Percentiles rank a stretch among this genome's conserved stretches.
Evolutionary conservation across 2,329 filamentous ascomycete genomes (phyloP).

Genomic region (Akanthomyces dipterigenus): DNA sequence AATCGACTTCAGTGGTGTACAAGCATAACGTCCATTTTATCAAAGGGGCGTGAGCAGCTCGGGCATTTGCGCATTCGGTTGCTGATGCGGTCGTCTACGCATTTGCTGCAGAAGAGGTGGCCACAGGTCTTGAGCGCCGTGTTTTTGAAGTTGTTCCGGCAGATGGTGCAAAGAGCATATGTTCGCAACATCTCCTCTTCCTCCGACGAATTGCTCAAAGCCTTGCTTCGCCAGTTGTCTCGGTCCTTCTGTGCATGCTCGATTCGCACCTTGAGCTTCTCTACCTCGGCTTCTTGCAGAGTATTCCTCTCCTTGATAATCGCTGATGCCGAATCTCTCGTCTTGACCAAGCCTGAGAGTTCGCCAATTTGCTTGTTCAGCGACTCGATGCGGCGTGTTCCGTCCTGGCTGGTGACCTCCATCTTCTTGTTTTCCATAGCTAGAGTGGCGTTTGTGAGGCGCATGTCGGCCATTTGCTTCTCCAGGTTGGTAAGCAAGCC

Average conservation of each 20-base stretch:
- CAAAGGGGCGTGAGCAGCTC: constrained; percentile 86
- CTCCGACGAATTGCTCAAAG: constrained; percentile 70
- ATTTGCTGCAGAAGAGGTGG: constrained; percentile 87
- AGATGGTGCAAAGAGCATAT: constrained; percentile 72
- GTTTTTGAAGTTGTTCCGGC: constrained; percentile 89
- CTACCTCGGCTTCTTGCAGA: constrained; percentile 65
- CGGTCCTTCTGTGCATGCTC: constrained; percentile 76
- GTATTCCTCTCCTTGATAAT: constrained; percentile 50
- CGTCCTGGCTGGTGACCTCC: constrained; percentile 66
- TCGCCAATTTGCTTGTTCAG: constrained; percentile 71
- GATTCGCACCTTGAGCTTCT: constrained; percentile 70
- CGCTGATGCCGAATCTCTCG: constrained; percentile 60
- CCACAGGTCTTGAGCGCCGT: constrained; percentile 90
- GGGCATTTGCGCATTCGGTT: constrained; percentile 94
- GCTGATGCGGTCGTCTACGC: constrained; percentile 80
- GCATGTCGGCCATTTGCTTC: constrained; percentile 80
- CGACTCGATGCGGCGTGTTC: constrained; percentile 61
- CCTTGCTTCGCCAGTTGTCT: constrained; percentile 79
- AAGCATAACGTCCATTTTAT: constrained; percentile 81
- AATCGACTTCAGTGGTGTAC: constrained; percentile 42
- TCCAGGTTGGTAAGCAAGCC: constrained; percentile 76
- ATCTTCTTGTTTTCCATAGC: constrained; percentile 67
- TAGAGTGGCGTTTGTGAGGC: constrained; percentile 67
- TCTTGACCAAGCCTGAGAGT: constrained; percentile 64
- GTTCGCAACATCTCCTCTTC: constrained; percentile 75